Evolutionary conservation across 2,329 filamentous ascomycete genomes (phyloP), one percentile per base, ranked within the genome.

Genomic region (Furcasterigmium furcatum): DNA sequence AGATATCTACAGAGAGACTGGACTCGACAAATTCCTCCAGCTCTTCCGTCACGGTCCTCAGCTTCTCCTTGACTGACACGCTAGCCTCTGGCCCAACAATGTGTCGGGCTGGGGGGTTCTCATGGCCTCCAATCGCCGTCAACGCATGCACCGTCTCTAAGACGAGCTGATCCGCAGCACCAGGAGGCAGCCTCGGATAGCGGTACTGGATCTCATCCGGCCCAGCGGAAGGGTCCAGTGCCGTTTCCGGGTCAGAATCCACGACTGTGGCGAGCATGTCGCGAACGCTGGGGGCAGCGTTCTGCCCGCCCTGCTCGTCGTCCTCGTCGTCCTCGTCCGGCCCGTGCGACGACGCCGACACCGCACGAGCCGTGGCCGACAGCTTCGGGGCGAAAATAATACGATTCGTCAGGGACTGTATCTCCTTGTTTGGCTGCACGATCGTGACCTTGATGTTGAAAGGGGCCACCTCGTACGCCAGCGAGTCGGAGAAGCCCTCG

Each of bases 371-470:
- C 64, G 18, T 9, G 14, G 22, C 22, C 16, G 78, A 76, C 60
- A 96, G 79, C 29, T 85, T 84, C 5, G 92, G 91, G 3, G 88
- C 87, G 54, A 92, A 89, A 41, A 84, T 87, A 56, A 97, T 87
- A 46, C 86, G 84, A 67, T 95, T 95, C 22, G 89, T 94, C 46
- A 97, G 76, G 25, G 90, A 84, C 52, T 87, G 84, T 50, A 96
- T 88, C 70, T 97, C 92, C 69, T 96, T 90, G 66, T 91, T 95
- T 21, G 91, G 91, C 72, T 99, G 92, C 38, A 99, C 86, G 54
- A 97, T 91, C 34, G 91, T 96, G 65, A 97, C 82, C 66, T 92
- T 95, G 70, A 97, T 84, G 68, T 96, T 96, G 73, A 97, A 97
- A 0, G 94, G 94, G 1, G 92, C 88, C 52, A 99, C 87, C 67